A percentile compares a stretch with the other conserved stretches of the same genome.
These are phyloP conservation scores for Tetracladium marchalianum DNA, from an alignment of 495 filamentous ascomycete species.

Conservation along the genomic window DNA sequence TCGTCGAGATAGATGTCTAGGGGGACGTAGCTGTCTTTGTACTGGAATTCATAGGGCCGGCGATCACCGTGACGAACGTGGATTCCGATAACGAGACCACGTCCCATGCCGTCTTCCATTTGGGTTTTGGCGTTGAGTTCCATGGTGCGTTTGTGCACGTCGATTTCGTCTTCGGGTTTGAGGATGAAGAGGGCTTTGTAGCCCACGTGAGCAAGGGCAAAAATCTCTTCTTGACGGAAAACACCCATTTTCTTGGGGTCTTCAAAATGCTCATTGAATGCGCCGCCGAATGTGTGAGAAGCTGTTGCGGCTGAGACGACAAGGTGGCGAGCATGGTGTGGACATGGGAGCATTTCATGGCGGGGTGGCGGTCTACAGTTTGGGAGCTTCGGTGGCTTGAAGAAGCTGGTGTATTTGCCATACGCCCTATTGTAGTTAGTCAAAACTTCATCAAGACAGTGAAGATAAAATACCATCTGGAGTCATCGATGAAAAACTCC, in stretches of 20 bases:
- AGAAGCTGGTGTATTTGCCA: slow-evolving; percentile 57
- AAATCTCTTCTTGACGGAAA: slow-evolving; percentile 42
- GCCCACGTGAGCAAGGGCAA: slow-evolving; percentile 47
- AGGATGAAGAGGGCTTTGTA: slow-evolving; percentile 58
- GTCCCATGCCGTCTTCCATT: slow-evolving; percentile 20
- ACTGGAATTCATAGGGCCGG: slow-evolving; percentile 56
- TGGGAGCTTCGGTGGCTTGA: slow-evolving; percentile 46
- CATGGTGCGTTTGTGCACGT: slow-evolving; percentile 39
- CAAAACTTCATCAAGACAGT: not conserved
- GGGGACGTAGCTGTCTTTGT: slow-evolving; percentile 58
- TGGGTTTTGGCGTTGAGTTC: slow-evolving; percentile 34
- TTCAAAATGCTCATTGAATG: slow-evolving; percentile 41
- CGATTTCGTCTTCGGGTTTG: slow-evolving; percentile 42
- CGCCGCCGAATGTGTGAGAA: slow-evolving; percentile 43
- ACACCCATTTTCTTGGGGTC: slow-evolving; percentile 34
- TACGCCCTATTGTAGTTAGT: slow-evolving; percentile 42
- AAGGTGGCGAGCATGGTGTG: slow-evolving; percentile 55
- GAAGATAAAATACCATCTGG: slow-evolving; percentile 42
- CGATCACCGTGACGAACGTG: slow-evolving; percentile 68
- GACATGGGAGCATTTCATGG: slow-evolving; percentile 59
- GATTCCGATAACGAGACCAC: slow-evolving; percentile 46
- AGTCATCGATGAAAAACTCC: slow-evolving; percentile 68
- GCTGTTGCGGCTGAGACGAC: slow-evolving; percentile 56
- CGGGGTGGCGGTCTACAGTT: slow-evolving; percentile 50
- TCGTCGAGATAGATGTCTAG: slow-evolving; percentile 42